Percentiles rank a stretch among this genome's conserved stretches.
Conservation (phyloP, 2,329 filamentous ascomycete species). For the Botryosphaeria agaves region DNA sequence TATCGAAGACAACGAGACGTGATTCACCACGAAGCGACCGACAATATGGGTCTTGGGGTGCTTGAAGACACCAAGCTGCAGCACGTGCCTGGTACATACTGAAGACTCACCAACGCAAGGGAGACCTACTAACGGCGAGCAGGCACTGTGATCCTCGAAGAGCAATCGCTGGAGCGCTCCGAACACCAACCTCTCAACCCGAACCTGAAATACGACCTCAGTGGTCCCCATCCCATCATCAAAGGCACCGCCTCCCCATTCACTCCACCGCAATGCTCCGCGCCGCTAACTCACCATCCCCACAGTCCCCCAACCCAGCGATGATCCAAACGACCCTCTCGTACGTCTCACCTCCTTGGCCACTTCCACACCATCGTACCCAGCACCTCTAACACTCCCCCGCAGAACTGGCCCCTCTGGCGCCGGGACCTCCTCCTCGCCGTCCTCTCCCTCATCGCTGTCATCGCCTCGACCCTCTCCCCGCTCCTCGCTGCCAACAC, state of each 20-base stretch:
- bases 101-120: conserved; percentile 4
- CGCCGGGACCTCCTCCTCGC: conserved; percentile 65
- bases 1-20: too few relatives aligned
- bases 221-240: conserved; percentile 47
- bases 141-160: conserved; percentile 22
- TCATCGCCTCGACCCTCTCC: conserved; percentile 70
- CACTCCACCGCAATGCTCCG: too few relatives aligned
- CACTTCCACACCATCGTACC: background rate
- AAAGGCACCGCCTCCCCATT: too few relatives aligned
- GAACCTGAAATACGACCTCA: conserved; percentile 54
- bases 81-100: conserved; percentile 53
- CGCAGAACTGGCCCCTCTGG: conserved; percentile 71
- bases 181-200: conserved; percentile 15
- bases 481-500: conserved; percentile 83
- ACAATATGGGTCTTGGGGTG: conserved; percentile 51
- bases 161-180: conserved; percentile 11
- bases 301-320: conserved; percentile 76
- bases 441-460: conserved; percentile 60
- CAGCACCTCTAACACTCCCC: conserved; percentile 1
- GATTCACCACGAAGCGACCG: conserved; percentile 1
- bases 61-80: conserved; percentile 48
- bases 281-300: too few relatives aligned
- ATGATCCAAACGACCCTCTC: conserved; percentile 80
- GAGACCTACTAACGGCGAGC: conserved; percentile 7
- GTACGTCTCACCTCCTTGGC: conserved; percentile 24